These are phyloP conservation scores for Dendrobium chrysotoxum DNA, from an alignment of 106 monocot genomes.

Conservation along the genomic window DNA sequence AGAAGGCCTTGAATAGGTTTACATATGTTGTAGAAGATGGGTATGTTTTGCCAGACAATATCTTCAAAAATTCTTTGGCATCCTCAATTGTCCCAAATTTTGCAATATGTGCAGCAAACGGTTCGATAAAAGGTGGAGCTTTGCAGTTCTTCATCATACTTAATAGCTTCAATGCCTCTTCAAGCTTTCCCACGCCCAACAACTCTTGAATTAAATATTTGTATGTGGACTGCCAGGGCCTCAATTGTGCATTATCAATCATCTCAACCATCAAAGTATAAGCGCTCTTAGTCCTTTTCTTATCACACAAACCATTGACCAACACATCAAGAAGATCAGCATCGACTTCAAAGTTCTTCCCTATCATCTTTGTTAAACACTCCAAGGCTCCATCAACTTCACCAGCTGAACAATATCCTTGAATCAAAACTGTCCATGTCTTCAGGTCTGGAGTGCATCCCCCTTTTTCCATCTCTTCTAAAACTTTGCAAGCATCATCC, in stretches of 20 bases:
- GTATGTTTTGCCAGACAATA: constrained; percentile 41
- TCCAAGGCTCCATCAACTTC: constrained; percentile 57
- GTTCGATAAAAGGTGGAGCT: constrained; percentile 72
- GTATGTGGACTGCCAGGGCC: constrained; percentile 76
- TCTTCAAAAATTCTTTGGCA: constrained; percentile 57
- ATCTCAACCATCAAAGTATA: constrained; percentile 50
- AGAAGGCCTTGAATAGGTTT: constrained; percentile 66
- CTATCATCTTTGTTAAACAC: constrained; percentile 61
- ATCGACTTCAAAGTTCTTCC: constrained; percentile 45
- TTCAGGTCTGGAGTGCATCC: constrained; percentile 77
- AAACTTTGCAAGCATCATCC: constrained; percentile 65
- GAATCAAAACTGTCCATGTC: constrained; percentile 89
- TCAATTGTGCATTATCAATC: constrained; percentile 39
- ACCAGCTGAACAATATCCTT: constrained; percentile 54
- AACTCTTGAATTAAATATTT: constrained; percentile 64
- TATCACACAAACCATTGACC: constrained; percentile 61
- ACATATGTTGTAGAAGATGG: constrained; percentile 61
- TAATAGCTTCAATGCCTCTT: constrained; percentile 63
- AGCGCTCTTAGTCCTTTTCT: constrained; percentile 26
- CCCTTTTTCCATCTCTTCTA: constrained; percentile 58
- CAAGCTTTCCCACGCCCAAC: constrained; percentile 42
- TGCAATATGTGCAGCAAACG: constrained; percentile 57
- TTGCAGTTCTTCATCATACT: constrained; percentile 60
- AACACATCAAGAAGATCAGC: constrained; percentile 66
- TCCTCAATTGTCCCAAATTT: constrained; percentile 78